A percentile compares a stretch with the other conserved stretches of the same genome.
These are phyloP conservation scores for Penicillium arizonense DNA, from an alignment of 495 filamentous ascomycete genomes.

Conservation along the genomic window DNA sequence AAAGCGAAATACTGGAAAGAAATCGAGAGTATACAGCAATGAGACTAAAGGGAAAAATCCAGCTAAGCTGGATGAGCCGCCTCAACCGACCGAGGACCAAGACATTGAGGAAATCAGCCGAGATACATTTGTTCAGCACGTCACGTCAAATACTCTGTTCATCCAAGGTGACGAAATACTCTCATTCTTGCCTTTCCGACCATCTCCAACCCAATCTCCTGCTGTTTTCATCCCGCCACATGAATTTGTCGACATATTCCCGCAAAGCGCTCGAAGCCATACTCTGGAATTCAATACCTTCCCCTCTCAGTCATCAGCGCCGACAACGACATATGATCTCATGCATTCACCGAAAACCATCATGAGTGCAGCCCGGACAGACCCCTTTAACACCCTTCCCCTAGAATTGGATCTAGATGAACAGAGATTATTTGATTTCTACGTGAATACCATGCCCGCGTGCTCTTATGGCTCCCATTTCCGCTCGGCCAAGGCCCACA, in stretches of 20 bases:
- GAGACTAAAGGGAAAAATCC: neutral
- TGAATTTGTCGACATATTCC: neutral
- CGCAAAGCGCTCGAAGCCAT: slow-evolving; percentile 9
- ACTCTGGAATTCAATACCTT: slow-evolving; percentile 10
- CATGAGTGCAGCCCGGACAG: slow-evolving; percentile 36
- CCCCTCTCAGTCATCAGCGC: slow-evolving; percentile 14
- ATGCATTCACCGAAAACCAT: slow-evolving; percentile 30
- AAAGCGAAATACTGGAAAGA: slow-evolving; percentile 8
- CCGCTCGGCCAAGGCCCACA: slow-evolving; percentile 33
- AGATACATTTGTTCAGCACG: neutral
- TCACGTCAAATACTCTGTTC: neutral
- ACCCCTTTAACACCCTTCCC: slow-evolving; percentile 38
- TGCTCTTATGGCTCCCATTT: slow-evolving; percentile 38
- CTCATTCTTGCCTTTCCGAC: neutral
- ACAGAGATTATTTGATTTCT: slow-evolving; percentile 38
- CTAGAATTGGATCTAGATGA: slow-evolving; percentile 29
- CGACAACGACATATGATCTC: slow-evolving; percentile 16
- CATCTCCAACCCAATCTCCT: slow-evolving; percentile 3
- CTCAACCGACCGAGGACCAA: neutral
- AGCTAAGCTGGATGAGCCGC: neutral
- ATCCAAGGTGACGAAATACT: neutral
- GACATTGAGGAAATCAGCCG: slow-evolving; percentile 4
- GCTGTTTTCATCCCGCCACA: neutral
- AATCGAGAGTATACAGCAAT: neutral
- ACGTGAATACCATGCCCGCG: slow-evolving; percentile 39